Conservation (phyloP, 106 monocot species). For the Phalaenopsis equestris region DNA sequence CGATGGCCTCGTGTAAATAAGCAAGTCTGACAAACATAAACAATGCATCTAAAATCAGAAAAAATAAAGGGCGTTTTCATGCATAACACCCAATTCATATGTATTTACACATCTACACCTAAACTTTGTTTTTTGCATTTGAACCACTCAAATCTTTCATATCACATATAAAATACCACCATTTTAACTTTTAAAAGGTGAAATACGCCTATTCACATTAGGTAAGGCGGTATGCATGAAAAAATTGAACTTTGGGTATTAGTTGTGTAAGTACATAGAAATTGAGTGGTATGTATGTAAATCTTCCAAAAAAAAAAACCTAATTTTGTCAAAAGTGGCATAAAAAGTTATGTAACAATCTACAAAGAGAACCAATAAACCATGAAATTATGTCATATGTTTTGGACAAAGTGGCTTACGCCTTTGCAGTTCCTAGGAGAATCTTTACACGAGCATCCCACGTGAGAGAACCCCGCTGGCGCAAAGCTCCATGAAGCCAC, state of each 20-base stretch:
- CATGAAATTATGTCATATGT: not conserved
- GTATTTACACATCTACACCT: no score
- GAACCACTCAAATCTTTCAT: no score
- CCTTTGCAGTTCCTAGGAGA: slow-evolving; percentile 84
- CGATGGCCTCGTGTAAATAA: slow-evolving; percentile 56
- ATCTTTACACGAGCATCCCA: slow-evolving; percentile 95
- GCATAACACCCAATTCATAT: no score
- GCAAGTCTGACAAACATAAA: slow-evolving; percentile 31
- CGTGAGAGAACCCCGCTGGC: slow-evolving; percentile 61
- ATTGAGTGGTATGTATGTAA: no score
- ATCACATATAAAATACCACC: no score
- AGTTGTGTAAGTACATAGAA: no score
- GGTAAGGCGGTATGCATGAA: no score
- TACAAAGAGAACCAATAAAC: not conserved
- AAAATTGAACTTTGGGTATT: no score
- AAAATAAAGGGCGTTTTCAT: not conserved
- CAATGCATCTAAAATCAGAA: not conserved
- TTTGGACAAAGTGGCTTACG: slow-evolving; percentile 42
- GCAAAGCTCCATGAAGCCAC: slow-evolving; percentile 94
- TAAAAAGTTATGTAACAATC: not conserved
- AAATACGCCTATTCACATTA: no score
- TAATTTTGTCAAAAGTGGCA: not conserved
- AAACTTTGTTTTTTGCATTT: no score
- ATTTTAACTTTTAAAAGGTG: no score
- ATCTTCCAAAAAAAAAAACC: no score